A percentile compares a stretch with the other conserved stretches of the same genome.
phyloP scores from a whole-genome alignment of 768 basidiomycete species.

The Exidia glandulosa region DNA sequence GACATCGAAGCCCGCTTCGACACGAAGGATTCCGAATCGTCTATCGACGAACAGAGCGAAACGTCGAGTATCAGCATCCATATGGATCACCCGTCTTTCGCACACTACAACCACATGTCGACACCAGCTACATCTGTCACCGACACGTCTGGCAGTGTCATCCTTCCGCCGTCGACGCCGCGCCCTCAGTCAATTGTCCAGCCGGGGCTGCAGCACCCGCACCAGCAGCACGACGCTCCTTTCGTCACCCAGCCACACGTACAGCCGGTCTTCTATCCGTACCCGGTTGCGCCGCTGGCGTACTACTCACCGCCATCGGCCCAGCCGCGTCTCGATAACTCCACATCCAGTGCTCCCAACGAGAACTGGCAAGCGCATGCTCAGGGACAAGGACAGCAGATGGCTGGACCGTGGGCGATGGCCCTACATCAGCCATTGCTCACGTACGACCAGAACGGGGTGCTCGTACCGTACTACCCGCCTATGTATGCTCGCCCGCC shows the following conservation, averaged over 20 bases:
- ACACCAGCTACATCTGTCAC: background rate
- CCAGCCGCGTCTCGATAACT: background rate
- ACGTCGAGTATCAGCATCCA: background rate
- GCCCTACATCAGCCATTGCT: background rate
- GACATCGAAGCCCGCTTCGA: background rate
- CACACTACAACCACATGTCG: background rate
- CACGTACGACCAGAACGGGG: background rate
- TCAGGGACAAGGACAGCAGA: background rate
- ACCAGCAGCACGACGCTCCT: background rate
- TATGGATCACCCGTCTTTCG: background rate
- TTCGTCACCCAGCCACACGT: background rate
- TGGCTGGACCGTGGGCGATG: background rate
- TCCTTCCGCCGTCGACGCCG: background rate
- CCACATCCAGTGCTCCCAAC: background rate
- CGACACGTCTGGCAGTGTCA: background rate
- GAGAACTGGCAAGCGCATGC: background rate
- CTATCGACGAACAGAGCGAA: background rate
- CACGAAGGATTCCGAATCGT: background rate
- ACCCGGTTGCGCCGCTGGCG: background rate
- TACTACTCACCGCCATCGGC: background rate
- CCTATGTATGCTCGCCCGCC: background rate
- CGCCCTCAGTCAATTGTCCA: background rate
- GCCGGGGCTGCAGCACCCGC: background rate
- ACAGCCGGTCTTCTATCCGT: background rate
- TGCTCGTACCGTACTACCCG: background rate